A percentile compares a stretch with the other conserved stretches of the same genome.
Conservation (phyloP, 2,329 filamentous ascomycete species). For the Beauveria sp. region DNA sequence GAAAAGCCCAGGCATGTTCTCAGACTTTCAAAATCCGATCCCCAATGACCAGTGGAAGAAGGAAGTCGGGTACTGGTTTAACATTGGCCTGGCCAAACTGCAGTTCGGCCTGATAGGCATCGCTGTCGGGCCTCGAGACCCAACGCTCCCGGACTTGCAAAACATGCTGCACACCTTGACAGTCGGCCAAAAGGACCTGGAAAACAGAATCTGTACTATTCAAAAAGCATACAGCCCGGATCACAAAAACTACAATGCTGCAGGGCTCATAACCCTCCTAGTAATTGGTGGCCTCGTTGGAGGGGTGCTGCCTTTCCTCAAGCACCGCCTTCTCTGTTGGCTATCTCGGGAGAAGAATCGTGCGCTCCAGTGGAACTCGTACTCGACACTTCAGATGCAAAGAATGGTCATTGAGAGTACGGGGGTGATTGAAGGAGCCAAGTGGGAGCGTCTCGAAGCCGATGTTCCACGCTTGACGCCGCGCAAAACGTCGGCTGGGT, state of each 20-base stretch:
- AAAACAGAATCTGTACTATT: not conserved
- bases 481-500: not conserved
- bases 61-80: conserved; percentile 11
- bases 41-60: conserved; percentile 12
- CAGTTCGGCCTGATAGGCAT: conserved; percentile 7
- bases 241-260: not conserved
- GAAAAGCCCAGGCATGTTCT: conserved; percentile 4
- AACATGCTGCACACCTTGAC: not conserved
- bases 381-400: not conserved
- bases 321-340: not conserved
- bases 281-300: not conserved
- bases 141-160: conserved; percentile 1
- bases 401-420: not conserved
- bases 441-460: not conserved
- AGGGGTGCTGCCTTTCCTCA: not conserved
- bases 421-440: not conserved
- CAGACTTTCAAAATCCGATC: conserved; percentile 3
- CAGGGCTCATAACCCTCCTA: not conserved
- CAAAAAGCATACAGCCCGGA: not conserved
- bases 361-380: not conserved
- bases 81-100: conserved; percentile 12
- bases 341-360: not conserved
- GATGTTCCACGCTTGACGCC: not conserved
- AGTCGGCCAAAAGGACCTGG: not conserved
- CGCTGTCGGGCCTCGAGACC: conserved; percentile 5